Base-by-base conservation (phyloP, 1,139 yeast genomes). In the Taphrina pruni region DNA sequence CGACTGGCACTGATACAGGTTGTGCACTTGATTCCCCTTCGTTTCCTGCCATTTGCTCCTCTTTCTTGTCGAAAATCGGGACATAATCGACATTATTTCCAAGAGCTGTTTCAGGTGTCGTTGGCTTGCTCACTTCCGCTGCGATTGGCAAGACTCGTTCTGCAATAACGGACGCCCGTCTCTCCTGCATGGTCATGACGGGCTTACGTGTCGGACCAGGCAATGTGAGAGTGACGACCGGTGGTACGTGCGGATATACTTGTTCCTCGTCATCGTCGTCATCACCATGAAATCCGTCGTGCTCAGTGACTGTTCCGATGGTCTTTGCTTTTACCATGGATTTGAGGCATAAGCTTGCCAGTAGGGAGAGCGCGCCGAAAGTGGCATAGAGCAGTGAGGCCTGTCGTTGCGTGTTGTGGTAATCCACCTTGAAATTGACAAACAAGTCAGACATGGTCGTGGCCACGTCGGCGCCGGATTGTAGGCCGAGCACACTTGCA, bases 371-470 rank as follows among this genome's bases (percentile, higher is more conserved):
- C 8, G 21, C 36, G 20, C 62, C 62, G 26, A 39, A 9, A 14
- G 54, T n/a, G 8, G 54, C 54, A 17, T 45, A 58, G 26, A 58
- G 26, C 8, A 58, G 54, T 2, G 48, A 36, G 2, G 54, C 39
- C 21, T 58, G 62, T n/a, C 62, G 38, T 32, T 58, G 62, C 26
- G 54, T 45, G 39, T 58, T 32, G 50, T 56, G 60, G 6, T 39
- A 56, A 1, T 20, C 50, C n/a, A 17, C 6, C 17, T 41, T n/a
- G 50, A 39, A 56, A 5, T 38, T 38, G 41, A 11, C 58, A 17
- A 35, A 54, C 17, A 36, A 17, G 9, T 7, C 43, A 32, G 36
- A 20, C 26, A 35, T 9, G 11, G 21, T 32, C 4, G 26, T 35
- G 43, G 17, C 41, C 9, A 20, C 11, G 11, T 32, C 8, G 21